phyloP scores from a whole-genome alignment of 169 alveolate species.

The Cryptosporidium sp. region DNA sequence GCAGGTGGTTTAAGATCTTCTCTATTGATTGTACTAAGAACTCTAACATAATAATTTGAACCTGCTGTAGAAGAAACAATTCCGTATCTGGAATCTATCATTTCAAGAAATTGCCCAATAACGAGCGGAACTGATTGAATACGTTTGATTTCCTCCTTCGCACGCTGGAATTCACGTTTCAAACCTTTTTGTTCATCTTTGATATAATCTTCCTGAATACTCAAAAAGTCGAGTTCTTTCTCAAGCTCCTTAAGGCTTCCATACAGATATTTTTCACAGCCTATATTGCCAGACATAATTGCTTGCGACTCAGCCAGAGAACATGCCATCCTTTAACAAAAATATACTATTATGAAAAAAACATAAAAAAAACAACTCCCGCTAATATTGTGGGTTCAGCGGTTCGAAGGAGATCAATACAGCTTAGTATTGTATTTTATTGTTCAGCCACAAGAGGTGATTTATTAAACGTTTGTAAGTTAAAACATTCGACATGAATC shows the following conservation, averaged over 20 bases:
- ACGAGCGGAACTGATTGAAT: constrained; percentile 98
- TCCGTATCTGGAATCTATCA: constrained; percentile 97
- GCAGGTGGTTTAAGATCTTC: constrained; percentile 98
- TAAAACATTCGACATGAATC: too few relatives aligned
- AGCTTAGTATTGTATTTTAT: neutral
- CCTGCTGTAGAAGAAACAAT: constrained; percentile 97
- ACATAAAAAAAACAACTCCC: neutral
- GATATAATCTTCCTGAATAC: constrained; percentile 92
- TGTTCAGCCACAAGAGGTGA: neutral
- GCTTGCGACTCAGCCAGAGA: neutral
- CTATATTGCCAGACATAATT: constrained; percentile 1
- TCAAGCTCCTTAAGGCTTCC: constrained; percentile 44
- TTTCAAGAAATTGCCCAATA: constrained; percentile 98
- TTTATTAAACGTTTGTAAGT: neutral
- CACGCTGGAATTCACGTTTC: constrained; percentile 95
- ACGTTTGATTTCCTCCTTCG: constrained; percentile 96
- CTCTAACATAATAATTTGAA: constrained; percentile 96
- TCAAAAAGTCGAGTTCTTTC: constrained; percentile 64
- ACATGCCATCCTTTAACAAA: constrained; percentile 4
- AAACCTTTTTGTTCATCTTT: constrained; percentile 97
- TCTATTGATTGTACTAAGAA: constrained; percentile 97
- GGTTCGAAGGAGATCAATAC: neutral
- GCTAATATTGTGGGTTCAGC: constrained; percentile 9
- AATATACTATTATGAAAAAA: neutral
- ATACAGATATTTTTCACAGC: constrained; percentile 8